Base-by-base conservation (phyloP, 1,139 yeast genomes). In the Geotrichum carabidarum region DNA sequence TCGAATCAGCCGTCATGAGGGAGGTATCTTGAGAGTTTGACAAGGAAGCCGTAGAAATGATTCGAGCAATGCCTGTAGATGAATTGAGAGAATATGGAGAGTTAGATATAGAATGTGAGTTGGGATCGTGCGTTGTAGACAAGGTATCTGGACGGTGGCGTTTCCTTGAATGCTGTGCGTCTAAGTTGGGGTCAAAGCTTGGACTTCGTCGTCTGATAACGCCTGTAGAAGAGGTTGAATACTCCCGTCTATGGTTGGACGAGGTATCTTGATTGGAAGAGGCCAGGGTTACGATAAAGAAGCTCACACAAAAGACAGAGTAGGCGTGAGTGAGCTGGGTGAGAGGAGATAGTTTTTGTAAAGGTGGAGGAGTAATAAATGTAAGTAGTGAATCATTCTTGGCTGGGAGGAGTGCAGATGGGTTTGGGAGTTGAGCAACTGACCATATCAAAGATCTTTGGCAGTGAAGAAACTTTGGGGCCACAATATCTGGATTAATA, bases 61-160 rank as follows among this genome's bases (percentile, higher is more conserved):
- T 22, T 22, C 5, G 27, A 22, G 27, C 27, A 22, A 22, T 22
- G 27, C 27, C 27, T 22, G 27, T 22, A 22, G 27, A 22, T 22
- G 27, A 22, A 22, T 22, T 22, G 27, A 22, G 27, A 22, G 27
- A 22, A 22, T 2, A 35, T 6, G 2, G 38, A 14, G 38, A 35
- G 14, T 35, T 14, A 17, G 45, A 42, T n/a, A 31, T 17, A 12
- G 47, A 15, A 15, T n/a, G 22, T 12, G 35, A 27, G 37, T 18
- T 18, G 35, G 18, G 8, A 18, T n/a, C 38, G 34, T 15, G 42
- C 12, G 32, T 37, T 34, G 34, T 2, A 2, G 17, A 15, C 32
- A 8, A 4, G 43, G 17, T 18, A 35, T 11, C 37, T 11, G 50
- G 12, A 8, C 42, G 44, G 50, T 47, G 50, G 50, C 50, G 50